Base-by-base conservation (phyloP, 306 rosid species). In the Boehmeria nivea region DNA sequence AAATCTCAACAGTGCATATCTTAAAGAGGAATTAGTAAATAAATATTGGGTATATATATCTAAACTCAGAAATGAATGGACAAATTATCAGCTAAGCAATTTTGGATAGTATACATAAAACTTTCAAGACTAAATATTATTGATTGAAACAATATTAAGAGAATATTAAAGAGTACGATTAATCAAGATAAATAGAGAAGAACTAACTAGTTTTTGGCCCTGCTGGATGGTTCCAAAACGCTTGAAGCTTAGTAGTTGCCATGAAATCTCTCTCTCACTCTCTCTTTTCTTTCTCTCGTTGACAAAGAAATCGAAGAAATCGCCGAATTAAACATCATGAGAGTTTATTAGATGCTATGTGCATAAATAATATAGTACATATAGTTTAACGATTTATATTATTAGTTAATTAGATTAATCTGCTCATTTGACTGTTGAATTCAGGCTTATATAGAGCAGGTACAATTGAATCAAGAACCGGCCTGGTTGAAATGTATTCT, bases 181-280 rank as follows among this genome's bases (percentile, higher is more conserved):
- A 51, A 21, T 48, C 28, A 42, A 49, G 4, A 25, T 1, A 18
- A 27, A 40, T 2, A 10, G 26, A 17, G 24, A 18, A 25, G 17
- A 42, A 42, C 61, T 26, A 64, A 64, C 69, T 64, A 10, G 69
- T 64, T 53, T 52, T 64, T 25, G 69, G 69, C 40, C 69, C 69
- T 14, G 69, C 69, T 3, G 69, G 60, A 20, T 52, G 69, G 61
- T 53, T 64, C 69, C 54, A 64, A 25, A 64, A 28, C 47, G 60
- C 60, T 31, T 42, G 69, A 18, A 64, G 20, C 69, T 64, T 64
- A 10, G 60, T 20, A 26, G 68, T 25, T 63, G 60, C 52, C 60
- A 63, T 63, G 34, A 13, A 22, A 26, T 23, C 51, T 25, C 22
- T 3, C 3, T 28, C 21, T 25, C 42, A 24, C 38, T 63, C 49